Evolutionary conservation across 805 yeast species (phyloP), one percentile per base, ranked within the genome.

Genomic region (Saccharomycopsis sp.): DNA sequence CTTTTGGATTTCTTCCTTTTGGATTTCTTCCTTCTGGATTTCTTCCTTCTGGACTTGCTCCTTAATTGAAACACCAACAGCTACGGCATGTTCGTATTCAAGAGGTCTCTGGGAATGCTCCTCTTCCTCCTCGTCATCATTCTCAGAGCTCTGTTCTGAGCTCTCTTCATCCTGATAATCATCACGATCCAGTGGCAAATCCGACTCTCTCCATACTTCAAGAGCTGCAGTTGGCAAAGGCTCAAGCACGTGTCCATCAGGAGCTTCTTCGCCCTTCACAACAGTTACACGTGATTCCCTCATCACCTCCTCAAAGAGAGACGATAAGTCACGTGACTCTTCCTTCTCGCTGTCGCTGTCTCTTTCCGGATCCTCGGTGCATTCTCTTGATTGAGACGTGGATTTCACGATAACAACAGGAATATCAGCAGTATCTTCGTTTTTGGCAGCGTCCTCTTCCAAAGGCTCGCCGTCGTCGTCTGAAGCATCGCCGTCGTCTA

Each of bases 271-370:
- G n/a, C n/a, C n/a, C n/a, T n/a, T n/a, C n/a, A n/a, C n/a, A n/a
- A n/a, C n/a, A n/a, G n/a, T n/a, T n/a, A n/a, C n/a, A n/a, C n/a
- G n/a, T n/a, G n/a, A n/a, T n/a, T n/a, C n/a, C n/a, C n/a, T n/a
- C n/a, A n/a, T n/a, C n/a, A n/a, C n/a, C n/a, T n/a, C 52, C 75
- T 72, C 12, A 85, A 75, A 65, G 89, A 85, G 67, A 85, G 85
- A 47, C 86, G 77, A 66, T 85, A 90, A 7, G 76, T 72, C 38
- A 83, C 76, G 24, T 61, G 62, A 58, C 9, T 29, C 38, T 8
- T 44, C 49, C 22, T 44, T 17, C 22, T 73, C 72, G 19, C 72
- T 65, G 7, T 68, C 67, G 23, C 72, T 68, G 63, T 78, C 76
- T 47, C 73, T 69, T 9, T 70, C 61, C 42, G 79, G 65, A 2